These are phyloP conservation scores for Tricholoma sp. DNA, from an alignment of 768 basidiomycete genomes.

Conservation along the genomic window DNA sequence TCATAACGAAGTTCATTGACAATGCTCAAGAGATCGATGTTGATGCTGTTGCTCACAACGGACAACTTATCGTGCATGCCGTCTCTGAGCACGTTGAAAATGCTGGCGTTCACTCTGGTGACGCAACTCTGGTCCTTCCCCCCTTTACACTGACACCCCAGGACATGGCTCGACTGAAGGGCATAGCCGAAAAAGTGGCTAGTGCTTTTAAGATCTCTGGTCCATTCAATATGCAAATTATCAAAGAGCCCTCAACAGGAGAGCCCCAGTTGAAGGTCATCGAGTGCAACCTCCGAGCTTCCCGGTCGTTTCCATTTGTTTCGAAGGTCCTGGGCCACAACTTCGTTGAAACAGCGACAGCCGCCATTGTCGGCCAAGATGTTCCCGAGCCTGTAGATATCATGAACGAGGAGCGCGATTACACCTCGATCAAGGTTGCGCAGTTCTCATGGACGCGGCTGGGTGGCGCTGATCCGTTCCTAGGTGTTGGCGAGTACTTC, in stretches of 20 bases:
- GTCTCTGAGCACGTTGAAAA: conserved; percentile 99
- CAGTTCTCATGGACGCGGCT: conserved; percentile 98
- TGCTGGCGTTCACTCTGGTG: conserved; percentile 97
- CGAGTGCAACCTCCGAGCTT: conserved; percentile 97
- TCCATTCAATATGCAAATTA: conserved; percentile 99
- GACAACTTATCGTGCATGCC: conserved; percentile 89
- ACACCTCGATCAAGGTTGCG: conserved; percentile 94
- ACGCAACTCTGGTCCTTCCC: conserved; percentile 95
- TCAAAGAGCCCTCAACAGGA: conserved; percentile 62
- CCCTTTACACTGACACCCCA: conserved; percentile 73
- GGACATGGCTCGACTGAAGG: conserved; percentile 87
- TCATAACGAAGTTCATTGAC: conserved; percentile 98
- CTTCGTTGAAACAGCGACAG: conserved; percentile 92
- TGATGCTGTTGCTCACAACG: conserved; percentile 93
- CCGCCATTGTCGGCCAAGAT: conserved; percentile 78
- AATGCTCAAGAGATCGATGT: conserved; percentile 97
- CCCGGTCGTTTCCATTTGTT: conserved; percentile 98
- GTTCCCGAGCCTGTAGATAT: conserved; percentile 90
- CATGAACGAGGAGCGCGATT: conserved; percentile 86
- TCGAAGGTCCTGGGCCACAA: conserved; percentile 97
- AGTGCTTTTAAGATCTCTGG: conserved; percentile 94
- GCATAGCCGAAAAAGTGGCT: conserved; percentile 93
- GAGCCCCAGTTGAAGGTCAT: conserved; percentile 89
- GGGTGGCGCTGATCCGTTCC: conserved; percentile 93
- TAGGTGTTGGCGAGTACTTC: conserved; percentile 76